Conservation (phyloP, 1,139 yeast species). For the Oligophagozyma castellii region DNA sequence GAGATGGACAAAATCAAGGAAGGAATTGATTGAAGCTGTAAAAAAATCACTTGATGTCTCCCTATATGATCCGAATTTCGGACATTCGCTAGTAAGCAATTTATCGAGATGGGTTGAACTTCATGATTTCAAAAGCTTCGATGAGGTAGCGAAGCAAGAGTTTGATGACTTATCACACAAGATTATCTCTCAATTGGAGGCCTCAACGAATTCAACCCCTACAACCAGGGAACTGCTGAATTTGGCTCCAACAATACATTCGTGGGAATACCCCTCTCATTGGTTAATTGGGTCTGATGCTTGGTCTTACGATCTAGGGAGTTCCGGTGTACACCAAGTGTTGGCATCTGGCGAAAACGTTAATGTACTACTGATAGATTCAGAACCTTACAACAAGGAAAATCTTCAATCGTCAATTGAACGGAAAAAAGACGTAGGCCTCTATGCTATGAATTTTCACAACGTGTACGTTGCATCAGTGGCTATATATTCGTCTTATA, state of each 20-base stretch:
- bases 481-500: constrained; percentile 85
- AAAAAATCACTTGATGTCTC: constrained; percentile 36
- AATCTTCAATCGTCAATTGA: constrained; percentile 11
- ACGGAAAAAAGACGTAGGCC: constrained; percentile 86
- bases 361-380: constrained; percentile 78
- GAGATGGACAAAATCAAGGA: constrained; percentile 39
- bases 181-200: constrained; percentile 2
- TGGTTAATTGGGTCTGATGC: constrained; percentile 94
- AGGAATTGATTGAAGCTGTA: constrained; percentile 36
- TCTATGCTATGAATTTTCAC: constrained; percentile 91
- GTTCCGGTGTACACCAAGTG: constrained; percentile 82
- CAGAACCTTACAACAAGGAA: constrained; percentile 52
- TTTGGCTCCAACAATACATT: constrained; percentile 33
- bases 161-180: constrained; percentile 32
- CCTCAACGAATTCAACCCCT: constrained; percentile 25
- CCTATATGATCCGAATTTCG: too few species aligned
- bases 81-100: constrained; percentile 9
- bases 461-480: constrained; percentile 87
- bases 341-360: constrained; percentile 63
- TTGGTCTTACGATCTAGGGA: constrained; percentile 89
- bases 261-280: constrained; percentile 37
- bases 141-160: constrained; percentile 26
- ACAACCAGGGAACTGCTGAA: constrained; percentile 29
- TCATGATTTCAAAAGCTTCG: constrained; percentile 22
- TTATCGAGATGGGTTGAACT: constrained; percentile 57